Base-by-base conservation (phyloP, 2,329 filamentous ascomycete genomes). In the Knufia fluminis region DNA sequence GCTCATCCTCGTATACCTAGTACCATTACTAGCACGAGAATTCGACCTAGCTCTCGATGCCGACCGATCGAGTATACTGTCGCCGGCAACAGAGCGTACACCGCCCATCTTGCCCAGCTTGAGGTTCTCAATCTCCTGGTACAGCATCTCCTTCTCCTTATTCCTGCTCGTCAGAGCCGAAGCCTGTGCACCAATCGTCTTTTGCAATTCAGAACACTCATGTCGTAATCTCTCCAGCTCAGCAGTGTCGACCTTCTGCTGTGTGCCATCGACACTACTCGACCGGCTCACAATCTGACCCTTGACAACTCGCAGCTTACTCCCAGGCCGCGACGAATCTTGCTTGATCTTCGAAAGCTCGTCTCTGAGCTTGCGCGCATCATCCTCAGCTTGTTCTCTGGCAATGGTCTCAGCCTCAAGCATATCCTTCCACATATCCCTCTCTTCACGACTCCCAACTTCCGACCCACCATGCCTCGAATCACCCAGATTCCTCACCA, bases 111-210 rank as follows among this genome's bases (percentile, higher is more conserved):
- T 83, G 1, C 85, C 81, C 60, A 97, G 80, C 68, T 97, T 98
- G 54, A 98, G 74, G 54, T 96, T 90, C 67, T 98, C 92, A 54
- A 97, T 97, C 64, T 98, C 91, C 63, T 95, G 88, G 65, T 97
- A 94, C 7, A 98, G 74, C 3, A 89, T 81, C 64, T 97, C 90
- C 63, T 95, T 94, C 64, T 98, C 92, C 22, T 89, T 85, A 62
- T 96, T 96, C 20, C 92, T 79, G 31, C 92, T 97, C 1, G 91
- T 96, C 28, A 98, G 77, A 88, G 98, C 97, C 0, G 90, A 96
- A 1, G 90, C 94, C 65, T 98, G 92, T 2, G 92, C 92, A 53
- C 90, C 88, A 24, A 97, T 86, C 66, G 97, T 90, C 48, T 90
- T 85, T 47, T 91, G 81, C 26, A 98, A 69, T 64, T 96, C 91